Evolutionary conservation across 2,329 filamentous ascomycete genomes (phyloP).

Genomic region (Catunica adiposa): DNA sequence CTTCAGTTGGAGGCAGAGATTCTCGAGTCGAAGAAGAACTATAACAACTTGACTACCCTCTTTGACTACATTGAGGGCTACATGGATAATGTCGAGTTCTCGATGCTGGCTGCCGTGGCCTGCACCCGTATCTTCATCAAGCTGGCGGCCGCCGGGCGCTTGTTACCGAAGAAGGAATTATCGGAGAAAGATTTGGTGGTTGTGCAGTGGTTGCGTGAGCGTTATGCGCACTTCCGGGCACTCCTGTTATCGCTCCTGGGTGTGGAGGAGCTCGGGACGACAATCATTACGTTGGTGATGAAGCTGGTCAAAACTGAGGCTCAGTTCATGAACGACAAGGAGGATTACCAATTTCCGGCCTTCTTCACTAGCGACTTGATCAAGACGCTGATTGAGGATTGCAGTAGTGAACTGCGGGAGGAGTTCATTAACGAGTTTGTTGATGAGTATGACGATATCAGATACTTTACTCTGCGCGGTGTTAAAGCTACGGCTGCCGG

Average conservation of each 20-base stretch:
- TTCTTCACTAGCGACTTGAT: slow-evolving; percentile 12
- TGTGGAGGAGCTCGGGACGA: slow-evolving; percentile 47
- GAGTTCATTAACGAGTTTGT: slow-evolving; percentile 67
- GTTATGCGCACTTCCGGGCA: slow-evolving; percentile 53
- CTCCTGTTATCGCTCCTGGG: slow-evolving; percentile 45
- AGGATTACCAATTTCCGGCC: slow-evolving; percentile 50
- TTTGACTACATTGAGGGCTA: slow-evolving; percentile 37
- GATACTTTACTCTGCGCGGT: slow-evolving; percentile 64
- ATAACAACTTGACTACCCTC: slow-evolving; percentile 72
- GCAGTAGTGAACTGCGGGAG: slow-evolving; percentile 42
- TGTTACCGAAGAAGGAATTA: slow-evolving; percentile 47
- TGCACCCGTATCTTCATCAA: slow-evolving; percentile 76
- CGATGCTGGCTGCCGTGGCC: slow-evolving; percentile 57
- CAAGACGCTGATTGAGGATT: slow-evolving; percentile 41
- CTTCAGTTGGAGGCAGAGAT: slow-evolving; percentile 65
- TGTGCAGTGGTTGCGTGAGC: slow-evolving; percentile 60
- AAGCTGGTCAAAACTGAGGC: slow-evolving; percentile 67
- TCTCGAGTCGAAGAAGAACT: slow-evolving; percentile 70
- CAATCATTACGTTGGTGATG: slow-evolving; percentile 66
- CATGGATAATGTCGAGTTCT: slow-evolving; percentile 35
- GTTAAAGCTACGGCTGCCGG: slow-evolving; percentile 33
- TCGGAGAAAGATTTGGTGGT: slow-evolving; percentile 61
- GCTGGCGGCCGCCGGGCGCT: slow-evolving; percentile 55
- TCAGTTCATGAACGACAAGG: slow-evolving; percentile 40
- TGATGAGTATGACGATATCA: slow-evolving; percentile 66